Evolutionary conservation across 108 stramenopile species (phyloP).

Genomic region (Craspedostauros australis): DNA sequence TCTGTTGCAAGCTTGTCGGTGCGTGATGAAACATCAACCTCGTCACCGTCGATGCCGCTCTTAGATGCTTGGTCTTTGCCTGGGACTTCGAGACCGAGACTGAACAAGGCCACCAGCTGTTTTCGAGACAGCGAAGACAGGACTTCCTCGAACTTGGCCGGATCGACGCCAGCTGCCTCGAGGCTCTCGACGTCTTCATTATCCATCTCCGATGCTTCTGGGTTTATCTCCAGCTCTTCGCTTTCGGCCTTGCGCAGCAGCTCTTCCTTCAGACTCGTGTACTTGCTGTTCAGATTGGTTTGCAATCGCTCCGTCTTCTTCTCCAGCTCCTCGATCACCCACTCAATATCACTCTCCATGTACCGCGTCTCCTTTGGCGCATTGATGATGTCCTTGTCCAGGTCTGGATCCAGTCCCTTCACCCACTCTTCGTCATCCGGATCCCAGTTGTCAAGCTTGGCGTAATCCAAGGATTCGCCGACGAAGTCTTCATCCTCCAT

Average conservation of each 20-base stretch:
- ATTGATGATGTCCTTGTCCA: slow-evolving; percentile 28
- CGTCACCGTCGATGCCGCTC: background rate
- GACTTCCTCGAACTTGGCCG: slow-evolving; percentile 19
- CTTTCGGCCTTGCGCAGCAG: slow-evolving; percentile 13
- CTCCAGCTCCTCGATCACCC: slow-evolving; percentile 60
- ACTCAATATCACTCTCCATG: slow-evolving; percentile 67
- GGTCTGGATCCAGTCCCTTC: slow-evolving; percentile 57
- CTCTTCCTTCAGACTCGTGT: slow-evolving; percentile 22
- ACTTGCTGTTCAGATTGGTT: slow-evolving; percentile 16
- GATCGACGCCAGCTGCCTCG: slow-evolving; percentile 9
- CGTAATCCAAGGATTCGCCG: slow-evolving; percentile 29
- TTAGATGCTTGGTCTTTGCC: background rate
- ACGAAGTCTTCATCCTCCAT: slow-evolving; percentile 34
- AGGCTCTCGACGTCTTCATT: slow-evolving; percentile 3
- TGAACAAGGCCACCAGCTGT: slow-evolving; percentile 24
- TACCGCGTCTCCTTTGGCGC: slow-evolving; percentile 33
- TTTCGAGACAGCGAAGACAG: slow-evolving; percentile 21
- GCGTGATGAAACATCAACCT: background rate
- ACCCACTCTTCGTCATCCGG: slow-evolving; percentile 65
- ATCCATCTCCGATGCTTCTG: slow-evolving; percentile 3
- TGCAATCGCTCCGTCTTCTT: slow-evolving; percentile 30
- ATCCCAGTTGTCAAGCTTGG: slow-evolving; percentile 25
- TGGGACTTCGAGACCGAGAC: slow-evolving; percentile 6
- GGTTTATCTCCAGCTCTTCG: slow-evolving; percentile 3
- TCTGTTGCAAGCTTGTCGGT: slow-evolving; percentile 25